phyloP scores from a whole-genome alignment of 2,329 filamentous ascomycete genomes.

The Ceratocystis cacaofunesta region DNA sequence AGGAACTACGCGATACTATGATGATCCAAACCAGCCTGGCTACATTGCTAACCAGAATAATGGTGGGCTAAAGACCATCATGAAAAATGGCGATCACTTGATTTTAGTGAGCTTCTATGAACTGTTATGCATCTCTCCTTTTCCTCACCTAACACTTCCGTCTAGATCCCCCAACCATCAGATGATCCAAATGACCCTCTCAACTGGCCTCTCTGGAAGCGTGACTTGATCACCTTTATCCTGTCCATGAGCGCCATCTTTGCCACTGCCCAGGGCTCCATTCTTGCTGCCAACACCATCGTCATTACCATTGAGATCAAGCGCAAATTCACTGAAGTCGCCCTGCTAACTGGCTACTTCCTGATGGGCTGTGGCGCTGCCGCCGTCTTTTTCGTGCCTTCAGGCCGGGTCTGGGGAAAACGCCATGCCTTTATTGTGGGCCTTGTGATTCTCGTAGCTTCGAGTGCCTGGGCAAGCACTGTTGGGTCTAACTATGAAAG shows the following conservation, averaged over 20 bases:
- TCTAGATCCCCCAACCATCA: conserved; percentile 60
- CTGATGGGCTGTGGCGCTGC: conserved; percentile 68
- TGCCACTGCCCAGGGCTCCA: conserved; percentile 67
- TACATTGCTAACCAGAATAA: conserved; percentile 27
- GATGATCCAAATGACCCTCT: conserved; percentile 84
- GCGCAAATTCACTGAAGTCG: conserved; percentile 56
- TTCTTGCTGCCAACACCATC: conserved; percentile 78
- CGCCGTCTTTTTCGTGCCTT: conserved; percentile 74
- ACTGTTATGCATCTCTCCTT: not conserved
- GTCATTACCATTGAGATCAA: conserved; percentile 55
- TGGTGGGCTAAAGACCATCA: conserved; percentile 52
- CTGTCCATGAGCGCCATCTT: conserved; percentile 72
- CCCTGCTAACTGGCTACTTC: conserved; percentile 75
- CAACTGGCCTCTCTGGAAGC: conserved; percentile 70
- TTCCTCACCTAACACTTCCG: not conserved
- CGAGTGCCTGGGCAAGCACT: conserved; percentile 64
- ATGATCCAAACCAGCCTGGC: conserved; percentile 38
- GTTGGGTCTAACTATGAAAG: conserved; percentile 53
- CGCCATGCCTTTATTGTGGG: conserved; percentile 74
- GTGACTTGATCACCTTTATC: conserved; percentile 64
- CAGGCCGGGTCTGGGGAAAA: conserved; percentile 83
- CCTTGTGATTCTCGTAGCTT: conserved; percentile 55
- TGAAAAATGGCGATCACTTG: conserved; percentile 48
- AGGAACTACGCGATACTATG: conserved; percentile 51
- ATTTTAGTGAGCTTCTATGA: conserved; percentile 46